Base-by-base conservation (phyloP, 75 land plant genomes). In the Picea sitchensis region DNA sequence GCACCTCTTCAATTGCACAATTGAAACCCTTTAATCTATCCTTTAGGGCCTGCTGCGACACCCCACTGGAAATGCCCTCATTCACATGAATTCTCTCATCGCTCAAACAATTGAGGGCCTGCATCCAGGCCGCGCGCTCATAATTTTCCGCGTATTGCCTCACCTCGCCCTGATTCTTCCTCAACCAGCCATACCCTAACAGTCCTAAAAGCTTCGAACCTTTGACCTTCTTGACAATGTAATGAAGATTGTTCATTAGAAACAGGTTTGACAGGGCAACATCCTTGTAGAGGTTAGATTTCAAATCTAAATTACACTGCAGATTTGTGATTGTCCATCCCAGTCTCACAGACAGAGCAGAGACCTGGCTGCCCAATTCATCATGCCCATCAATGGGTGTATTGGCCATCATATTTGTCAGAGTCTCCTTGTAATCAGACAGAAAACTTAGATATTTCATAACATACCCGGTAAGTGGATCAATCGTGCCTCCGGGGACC, bases 21-120 rank as follows among this genome's bases (percentile, higher is more conserved):
- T 93, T 91, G 87, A 93, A 91, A 3, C 83, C 23, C 81, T 88
- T 91, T 20, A 89, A 96, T 84, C 92, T 88, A 62, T 94, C 95
- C 78, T 94, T 90, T 63, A 92, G 80, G 30, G 82, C 91, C 60
- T 88, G 79, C 84, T 87, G 90, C 12, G 89, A 88, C 0, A 62
- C 71, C 75, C 8, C 60, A 73, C 65, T 81, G n/a, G 84, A 73
- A 58, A 65, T 82, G 32, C 80, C 20, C 58, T 67, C 79, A 15
- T 81, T 11, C 78, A 83, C 58, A 79, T 44, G 73, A 23, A 91
- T 65, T 9, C 96, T 91, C 7, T 92, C 92, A 64, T 90, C 84
- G 26, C 44, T 90, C 26, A 91, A 32, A 75, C 85, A 85, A 5
- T 44, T 61, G 62, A 94, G 71, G 30, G 90, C 88, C 54, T 84